Evolutionary conservation across 495 filamentous ascomycete genomes (phyloP).

Genomic region (Melanomma pulvis-pyrius): DNA sequence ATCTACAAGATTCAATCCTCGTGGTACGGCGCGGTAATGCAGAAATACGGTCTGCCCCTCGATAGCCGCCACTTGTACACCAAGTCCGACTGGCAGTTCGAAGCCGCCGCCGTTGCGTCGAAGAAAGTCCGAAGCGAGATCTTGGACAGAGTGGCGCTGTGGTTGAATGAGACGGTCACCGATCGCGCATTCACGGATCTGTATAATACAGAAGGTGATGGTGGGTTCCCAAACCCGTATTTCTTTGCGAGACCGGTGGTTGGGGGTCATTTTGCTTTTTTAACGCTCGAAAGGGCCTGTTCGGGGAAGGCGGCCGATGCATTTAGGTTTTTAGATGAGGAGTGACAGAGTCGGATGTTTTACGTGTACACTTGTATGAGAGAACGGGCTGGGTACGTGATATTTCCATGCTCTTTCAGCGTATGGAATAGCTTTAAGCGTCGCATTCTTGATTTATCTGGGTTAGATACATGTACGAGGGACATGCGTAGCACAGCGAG

Average conservation of each 20-base stretch:
- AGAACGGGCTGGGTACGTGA: no score
- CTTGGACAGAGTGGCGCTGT: conserved; percentile 43
- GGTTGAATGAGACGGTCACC: conserved; percentile 49
- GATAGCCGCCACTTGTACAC: conserved; percentile 50
- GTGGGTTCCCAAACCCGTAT: conserved; percentile 44
- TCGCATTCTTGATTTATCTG: no score
- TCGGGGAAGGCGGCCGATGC: conserved; percentile 30
- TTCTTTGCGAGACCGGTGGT: conserved; percentile 50
- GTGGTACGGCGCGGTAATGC: conserved; percentile 46
- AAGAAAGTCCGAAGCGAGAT: conserved; percentile 41
- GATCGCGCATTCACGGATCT: conserved; percentile 49
- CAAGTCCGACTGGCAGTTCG: conserved; percentile 52
- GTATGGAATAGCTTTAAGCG: no score
- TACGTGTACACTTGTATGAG: no score
- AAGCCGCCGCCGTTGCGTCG: conserved; percentile 47
- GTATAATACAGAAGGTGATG: conserved; percentile 47
- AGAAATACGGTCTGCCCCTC: conserved; percentile 51
- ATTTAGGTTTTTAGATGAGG: conserved; percentile 17
- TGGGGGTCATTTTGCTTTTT: conserved; percentile 48
- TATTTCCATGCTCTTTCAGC: no score
- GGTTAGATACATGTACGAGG: no score
- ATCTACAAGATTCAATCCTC: conserved; percentile 47
- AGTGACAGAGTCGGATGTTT: no score
- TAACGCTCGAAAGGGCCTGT: conserved; percentile 49
- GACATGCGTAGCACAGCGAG: no score